Evolutionary conservation across 495 filamentous ascomycete genomes (phyloP), one percentile per base, ranked within the genome.

Genomic region (Neurospora sp.): DNA sequence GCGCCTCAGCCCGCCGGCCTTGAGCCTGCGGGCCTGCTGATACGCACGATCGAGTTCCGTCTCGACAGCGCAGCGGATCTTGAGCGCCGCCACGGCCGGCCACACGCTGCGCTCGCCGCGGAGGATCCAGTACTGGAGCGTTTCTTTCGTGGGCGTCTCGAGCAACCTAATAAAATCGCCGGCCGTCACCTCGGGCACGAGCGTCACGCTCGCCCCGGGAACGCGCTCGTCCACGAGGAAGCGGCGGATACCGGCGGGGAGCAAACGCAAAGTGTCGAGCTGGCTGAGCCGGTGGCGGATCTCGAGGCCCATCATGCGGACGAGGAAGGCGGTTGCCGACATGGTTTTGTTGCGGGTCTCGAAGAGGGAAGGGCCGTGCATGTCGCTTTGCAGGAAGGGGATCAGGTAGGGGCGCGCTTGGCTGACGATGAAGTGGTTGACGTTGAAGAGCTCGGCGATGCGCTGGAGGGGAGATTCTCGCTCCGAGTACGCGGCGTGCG

Each of bases 371-470:
- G 93, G 89, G 38, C 93, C 90, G 78, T 94, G 91, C 80, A 94
- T 88, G 74, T 97, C 93, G 46, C 89, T 90, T 40, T 90, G 89
- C 3, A 97, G 84, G 77, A 97, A 97, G 3, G 95, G 95, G n/a
- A 91, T 89, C 20, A 94, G 82, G 79, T 93, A 94, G 0, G 92
- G 92, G 5, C 92, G 87, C 0, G 92, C 91, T 80, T 94, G 92
- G 73, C 88, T 91, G 73, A 94, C 88, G 73, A 94, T 89, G 83
- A 93, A 94, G 83, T 94, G 92, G 81, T 94, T 94, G 75, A 97
- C 91, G 79, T 97, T 97, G 87, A 97, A 97, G 38, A 97, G 90
- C 80, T 97, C 92, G 8, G 93, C 91, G 70, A 97, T 91, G 61
- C 95, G 89, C 44, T 89, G 86, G 5, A 97, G 87, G 0, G 95